phyloP scores from a whole-genome alignment of 345 rosid genomes.

The Laguncularia racemosa region DNA sequence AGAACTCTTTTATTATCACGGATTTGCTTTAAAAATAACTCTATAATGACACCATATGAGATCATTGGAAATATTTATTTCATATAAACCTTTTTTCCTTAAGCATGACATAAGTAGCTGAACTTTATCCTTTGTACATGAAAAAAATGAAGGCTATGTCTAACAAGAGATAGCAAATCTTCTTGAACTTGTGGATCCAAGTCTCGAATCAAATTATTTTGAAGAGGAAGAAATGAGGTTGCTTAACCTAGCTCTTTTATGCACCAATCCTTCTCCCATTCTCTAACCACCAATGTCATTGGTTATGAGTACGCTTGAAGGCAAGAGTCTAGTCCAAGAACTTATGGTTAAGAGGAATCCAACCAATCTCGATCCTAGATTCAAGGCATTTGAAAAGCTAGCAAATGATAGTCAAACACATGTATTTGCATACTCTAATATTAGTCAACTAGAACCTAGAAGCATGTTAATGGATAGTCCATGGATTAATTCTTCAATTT shows the following conservation, averaged over 20 bases:
- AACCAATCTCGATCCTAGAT: conserved; percentile 48
- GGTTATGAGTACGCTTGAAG: conserved; percentile 87
- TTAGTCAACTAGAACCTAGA: conserved; percentile 25
- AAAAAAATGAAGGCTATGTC: conserved; percentile 44
- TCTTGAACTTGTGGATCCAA: conserved; percentile 70
- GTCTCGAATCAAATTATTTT: conserved; percentile 45
- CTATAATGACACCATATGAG: too few species aligned
- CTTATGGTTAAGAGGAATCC: conserved; percentile 50
- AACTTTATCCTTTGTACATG: neutral
- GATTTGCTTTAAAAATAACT: too few species aligned
- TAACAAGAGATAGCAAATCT: conserved; percentile 91
- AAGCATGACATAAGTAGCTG: neutral
- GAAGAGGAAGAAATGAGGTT: conserved; percentile 57
- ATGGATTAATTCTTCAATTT: conserved; percentile 47
- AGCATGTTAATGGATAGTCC: conserved; percentile 57
- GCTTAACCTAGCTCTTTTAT: conserved; percentile 63
- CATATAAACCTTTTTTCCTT: too few species aligned
- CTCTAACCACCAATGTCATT: too few species aligned
- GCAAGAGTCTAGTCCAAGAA: conserved; percentile 59
- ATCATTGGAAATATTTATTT: too few species aligned
- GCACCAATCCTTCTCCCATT: conserved; percentile 91
- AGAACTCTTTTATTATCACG: too few species aligned
- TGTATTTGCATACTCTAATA: conserved; percentile 31
- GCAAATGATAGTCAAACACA: conserved; percentile 58
- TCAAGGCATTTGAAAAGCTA: conserved; percentile 65